Conservation (phyloP, 192 early-diverging fungal species). For the Thoreauomyces humboldtii region DNA sequence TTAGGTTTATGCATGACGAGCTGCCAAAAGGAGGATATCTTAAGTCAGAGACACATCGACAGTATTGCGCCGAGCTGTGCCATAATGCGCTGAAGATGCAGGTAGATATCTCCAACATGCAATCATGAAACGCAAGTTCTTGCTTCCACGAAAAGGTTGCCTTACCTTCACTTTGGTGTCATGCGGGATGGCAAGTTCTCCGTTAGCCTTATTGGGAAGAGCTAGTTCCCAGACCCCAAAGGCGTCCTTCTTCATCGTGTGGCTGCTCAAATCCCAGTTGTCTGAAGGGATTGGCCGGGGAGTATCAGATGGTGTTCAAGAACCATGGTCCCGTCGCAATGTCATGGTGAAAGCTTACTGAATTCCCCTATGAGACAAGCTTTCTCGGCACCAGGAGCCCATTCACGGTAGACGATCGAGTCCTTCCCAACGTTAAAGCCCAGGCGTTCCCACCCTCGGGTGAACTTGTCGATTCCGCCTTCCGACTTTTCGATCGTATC, state of each 20-base stretch:
- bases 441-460: constrained; percentile 74
- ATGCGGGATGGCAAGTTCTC: constrained; percentile 74
- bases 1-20: constrained; percentile 59
- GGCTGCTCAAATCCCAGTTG: constrained; percentile 73
- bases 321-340: neutral
- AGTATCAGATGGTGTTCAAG: too few species aligned
- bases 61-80: too few species aligned
- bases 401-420: constrained; percentile 83
- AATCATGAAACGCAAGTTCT: too few species aligned
- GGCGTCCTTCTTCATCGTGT: constrained; percentile 75
- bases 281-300: too few species aligned
- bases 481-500: constrained; percentile 64
- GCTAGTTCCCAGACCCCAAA: constrained; percentile 82
- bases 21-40: too few species aligned
- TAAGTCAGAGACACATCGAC: too few species aligned
- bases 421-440: constrained; percentile 67
- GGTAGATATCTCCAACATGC: too few species aligned
- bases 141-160: too few species aligned
- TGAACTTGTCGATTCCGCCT: constrained; percentile 82
- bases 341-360: constrained; percentile 58
- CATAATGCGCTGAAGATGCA: too few species aligned
- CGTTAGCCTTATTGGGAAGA: constrained; percentile 62
- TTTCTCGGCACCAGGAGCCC: constrained; percentile 80
- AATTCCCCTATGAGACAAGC: constrained; percentile 92
- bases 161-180: constrained; percentile 80